phyloP scores from a whole-genome alignment of 2,329 filamentous ascomycete genomes.

The Claviceps fusiformis region DNA sequence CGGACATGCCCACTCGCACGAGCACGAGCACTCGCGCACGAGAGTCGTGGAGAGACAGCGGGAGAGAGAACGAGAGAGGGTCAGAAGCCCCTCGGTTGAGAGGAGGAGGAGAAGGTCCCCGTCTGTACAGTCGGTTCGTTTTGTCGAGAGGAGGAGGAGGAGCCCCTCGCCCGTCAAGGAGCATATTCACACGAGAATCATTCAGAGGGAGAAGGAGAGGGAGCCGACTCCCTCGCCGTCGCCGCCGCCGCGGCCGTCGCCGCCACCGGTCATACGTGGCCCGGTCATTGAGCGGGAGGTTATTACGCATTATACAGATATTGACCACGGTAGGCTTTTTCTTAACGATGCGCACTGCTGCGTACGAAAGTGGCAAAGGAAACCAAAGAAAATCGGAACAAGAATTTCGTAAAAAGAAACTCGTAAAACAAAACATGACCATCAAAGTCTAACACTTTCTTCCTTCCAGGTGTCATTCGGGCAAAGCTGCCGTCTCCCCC shows the following conservation, averaged over 20 bases:
- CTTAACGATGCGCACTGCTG: background rate
- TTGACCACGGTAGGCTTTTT: conserved; percentile 60
- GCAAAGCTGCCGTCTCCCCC: conserved; percentile 30
- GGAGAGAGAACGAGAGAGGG: conserved; percentile 26
- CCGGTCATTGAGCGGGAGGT: conserved; percentile 79
- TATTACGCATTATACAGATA: conserved; percentile 75
- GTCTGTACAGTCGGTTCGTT: conserved; percentile 20
- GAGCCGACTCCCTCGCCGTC: conserved; percentile 19
- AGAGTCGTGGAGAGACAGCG: conserved; percentile 26
- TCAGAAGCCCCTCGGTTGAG: conserved; percentile 23
- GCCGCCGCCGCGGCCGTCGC: conserved; percentile 38
- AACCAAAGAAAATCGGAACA: background rate
- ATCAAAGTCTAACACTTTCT: background rate
- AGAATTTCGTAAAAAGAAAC: no score
- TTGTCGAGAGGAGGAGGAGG: conserved; percentile 23
- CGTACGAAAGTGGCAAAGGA: background rate
- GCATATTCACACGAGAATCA: conserved; percentile 34
- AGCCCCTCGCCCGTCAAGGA: conserved; percentile 31
- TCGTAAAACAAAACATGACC: no score
- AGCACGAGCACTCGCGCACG: conserved; percentile 20
- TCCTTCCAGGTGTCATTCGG: conserved; percentile 28
- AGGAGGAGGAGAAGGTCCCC: conserved; percentile 11
- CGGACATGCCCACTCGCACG: conserved; percentile 12
- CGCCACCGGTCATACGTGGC: conserved; percentile 55
- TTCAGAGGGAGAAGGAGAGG: conserved; percentile 30